These are phyloP conservation scores for Chalciporus piperatus DNA, from an alignment of 768 basidiomycete species.

Conservation along the genomic window DNA sequence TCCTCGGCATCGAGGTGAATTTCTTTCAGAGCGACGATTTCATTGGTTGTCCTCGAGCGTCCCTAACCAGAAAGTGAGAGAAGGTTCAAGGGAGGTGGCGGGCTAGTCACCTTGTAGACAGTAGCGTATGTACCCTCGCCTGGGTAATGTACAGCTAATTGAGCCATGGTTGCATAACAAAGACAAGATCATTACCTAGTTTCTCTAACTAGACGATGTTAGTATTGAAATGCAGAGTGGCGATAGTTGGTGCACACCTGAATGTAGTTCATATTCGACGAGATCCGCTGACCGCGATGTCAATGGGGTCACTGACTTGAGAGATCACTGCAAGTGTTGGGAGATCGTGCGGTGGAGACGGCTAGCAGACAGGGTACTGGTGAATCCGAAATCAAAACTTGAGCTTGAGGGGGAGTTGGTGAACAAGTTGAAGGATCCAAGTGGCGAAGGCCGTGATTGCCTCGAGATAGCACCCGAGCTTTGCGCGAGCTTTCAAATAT, in stretches of 20 bases:
- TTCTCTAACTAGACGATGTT: constrained; percentile 72
- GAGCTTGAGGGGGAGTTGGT: background rate
- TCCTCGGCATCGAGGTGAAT: constrained; percentile 99
- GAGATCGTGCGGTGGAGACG: constrained; percentile 3
- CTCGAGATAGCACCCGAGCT: too few relatives aligned
- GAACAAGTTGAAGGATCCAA: background rate
- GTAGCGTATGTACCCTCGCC: constrained; percentile 95
- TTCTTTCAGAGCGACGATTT: constrained; percentile 97
- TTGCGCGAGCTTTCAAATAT: background rate
- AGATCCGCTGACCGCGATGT: background rate
- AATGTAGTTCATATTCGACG: constrained; percentile 51
- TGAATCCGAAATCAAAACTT: background rate
- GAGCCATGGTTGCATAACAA: background rate
- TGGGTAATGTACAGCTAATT: constrained; percentile 25
- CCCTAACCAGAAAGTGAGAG: constrained; percentile 49
- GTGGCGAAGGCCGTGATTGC: background rate
- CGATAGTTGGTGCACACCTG: constrained; percentile 37
- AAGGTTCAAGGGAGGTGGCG: background rate
- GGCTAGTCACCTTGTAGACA: constrained; percentile 79
- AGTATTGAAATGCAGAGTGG: background rate
- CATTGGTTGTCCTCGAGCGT: constrained; percentile 94
- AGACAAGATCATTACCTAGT: constrained; percentile 48
- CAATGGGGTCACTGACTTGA: background rate
- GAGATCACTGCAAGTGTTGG: constrained; percentile 3
- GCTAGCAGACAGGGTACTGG: background rate